Evolutionary conservation across 2,329 filamentous ascomycete genomes (phyloP).

Genomic region (Zasmidium citrigriseum): DNA sequence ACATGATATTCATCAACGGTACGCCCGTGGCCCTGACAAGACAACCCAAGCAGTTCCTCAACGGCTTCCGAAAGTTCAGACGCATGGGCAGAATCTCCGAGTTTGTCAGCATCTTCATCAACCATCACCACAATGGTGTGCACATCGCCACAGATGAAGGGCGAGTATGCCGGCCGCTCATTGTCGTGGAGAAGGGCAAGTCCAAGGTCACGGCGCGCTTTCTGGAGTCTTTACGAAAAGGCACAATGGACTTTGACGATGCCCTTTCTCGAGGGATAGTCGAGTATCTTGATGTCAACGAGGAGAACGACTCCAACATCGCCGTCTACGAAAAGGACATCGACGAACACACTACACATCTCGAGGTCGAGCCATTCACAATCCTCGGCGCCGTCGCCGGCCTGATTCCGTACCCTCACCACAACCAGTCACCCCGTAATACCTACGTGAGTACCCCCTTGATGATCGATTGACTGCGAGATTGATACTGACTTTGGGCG

Average conservation of each 20-base stretch:
- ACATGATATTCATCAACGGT: constrained; percentile 92
- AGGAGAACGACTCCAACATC: constrained; percentile 95
- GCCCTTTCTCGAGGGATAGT: constrained; percentile 87
- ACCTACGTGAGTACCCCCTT: constrained; percentile 76
- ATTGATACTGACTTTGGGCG: not conserved
- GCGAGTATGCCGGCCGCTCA: constrained; percentile 91
- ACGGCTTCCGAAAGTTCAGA: constrained; percentile 81
- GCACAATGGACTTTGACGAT: constrained; percentile 87
- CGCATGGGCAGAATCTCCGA: constrained; percentile 90
- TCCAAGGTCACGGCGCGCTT: constrained; percentile 79
- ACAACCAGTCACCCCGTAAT: constrained; percentile 98
- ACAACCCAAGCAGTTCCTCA: constrained; percentile 82
- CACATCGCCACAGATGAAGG: constrained; percentile 91
- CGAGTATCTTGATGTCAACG: constrained; percentile 96
- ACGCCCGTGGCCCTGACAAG: constrained; percentile 87
- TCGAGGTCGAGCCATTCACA: constrained; percentile 98
- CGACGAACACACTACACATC: constrained; percentile 79
- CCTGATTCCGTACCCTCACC: constrained; percentile 95
- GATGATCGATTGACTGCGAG: no score
- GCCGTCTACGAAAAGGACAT: constrained; percentile 87
- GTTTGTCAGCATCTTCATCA: constrained; percentile 65
- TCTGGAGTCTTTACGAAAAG: constrained; percentile 77
- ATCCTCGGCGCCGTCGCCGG: constrained; percentile 93
- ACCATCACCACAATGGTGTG: constrained; percentile 24
- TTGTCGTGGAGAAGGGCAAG: constrained; percentile 86